Evolutionary conservation across 257 asterid species (phyloP).

Genomic region (Solanum pennellii): DNA sequence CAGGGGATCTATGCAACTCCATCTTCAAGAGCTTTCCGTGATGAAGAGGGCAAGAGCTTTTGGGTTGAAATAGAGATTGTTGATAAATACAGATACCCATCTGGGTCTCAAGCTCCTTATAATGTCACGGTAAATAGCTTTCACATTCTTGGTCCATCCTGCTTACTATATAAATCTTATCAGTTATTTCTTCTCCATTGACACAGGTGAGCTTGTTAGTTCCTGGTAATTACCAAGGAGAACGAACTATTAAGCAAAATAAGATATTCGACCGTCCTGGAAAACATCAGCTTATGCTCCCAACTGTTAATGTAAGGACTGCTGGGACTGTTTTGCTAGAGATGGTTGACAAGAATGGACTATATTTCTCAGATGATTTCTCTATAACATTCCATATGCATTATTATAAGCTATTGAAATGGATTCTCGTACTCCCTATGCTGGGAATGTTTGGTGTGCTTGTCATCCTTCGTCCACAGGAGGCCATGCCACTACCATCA

Average conservation of each 20-base stretch:
- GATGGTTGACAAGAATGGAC: constrained; percentile 90
- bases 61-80: constrained; percentile 91
- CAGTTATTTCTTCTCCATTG: neutral
- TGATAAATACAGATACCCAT: constrained; percentile 69
- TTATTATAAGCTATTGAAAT: constrained; percentile 81
- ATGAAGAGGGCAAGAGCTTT: constrained; percentile 96
- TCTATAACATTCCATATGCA: constrained; percentile 88
- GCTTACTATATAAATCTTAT: neutral
- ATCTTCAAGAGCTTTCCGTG: constrained; percentile 86
- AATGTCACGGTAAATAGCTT: constrained; percentile 65
- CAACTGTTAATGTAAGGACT: constrained; percentile 82
- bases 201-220: constrained; percentile 82
- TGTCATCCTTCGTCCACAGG: constrained; percentile 87
- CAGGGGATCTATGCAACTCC: constrained; percentile 83
- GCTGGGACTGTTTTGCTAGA: constrained; percentile 88
- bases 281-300: constrained; percentile 59
- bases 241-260: constrained; percentile 68
- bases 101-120: constrained; percentile 91
- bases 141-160: neutral
- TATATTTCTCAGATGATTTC: constrained; percentile 82
- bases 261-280: constrained; percentile 56
- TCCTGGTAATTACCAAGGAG: constrained; percentile 98
- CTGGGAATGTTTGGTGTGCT: constrained; percentile 90
- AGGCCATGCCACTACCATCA: constrained; percentile 89
- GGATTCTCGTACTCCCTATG: constrained; percentile 97